These are phyloP conservation scores for Trichosporon faecale DNA, from an alignment of 1,284 basidiomycete genomes.

Conservation along the genomic window DNA sequence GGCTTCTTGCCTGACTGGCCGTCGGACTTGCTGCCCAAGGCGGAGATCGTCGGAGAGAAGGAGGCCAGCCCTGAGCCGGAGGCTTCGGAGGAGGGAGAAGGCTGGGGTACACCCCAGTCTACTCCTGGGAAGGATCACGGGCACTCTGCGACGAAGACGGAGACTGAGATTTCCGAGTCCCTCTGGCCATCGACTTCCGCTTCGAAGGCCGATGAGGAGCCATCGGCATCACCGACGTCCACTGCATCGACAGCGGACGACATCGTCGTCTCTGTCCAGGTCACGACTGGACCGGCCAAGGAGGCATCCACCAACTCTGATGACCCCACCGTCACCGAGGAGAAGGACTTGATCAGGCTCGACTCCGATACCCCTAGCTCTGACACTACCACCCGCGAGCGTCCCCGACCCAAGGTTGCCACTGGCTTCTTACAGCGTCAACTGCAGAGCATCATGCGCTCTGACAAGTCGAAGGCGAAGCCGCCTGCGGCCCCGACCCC, in stretches of 20 bases:
- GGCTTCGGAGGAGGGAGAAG: not conserved
- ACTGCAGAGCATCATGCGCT: slow-evolving; percentile 15
- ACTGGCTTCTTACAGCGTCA: slow-evolving; percentile 15
- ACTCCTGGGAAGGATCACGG: not conserved
- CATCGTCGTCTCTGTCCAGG: not conserved
- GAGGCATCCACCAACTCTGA: not conserved
- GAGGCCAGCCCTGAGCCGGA: not conserved
- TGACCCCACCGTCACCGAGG: not conserved
- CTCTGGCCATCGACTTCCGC: not conserved
- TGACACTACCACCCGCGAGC: not conserved
- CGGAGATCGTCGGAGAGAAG: not conserved
- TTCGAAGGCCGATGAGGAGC: not conserved
- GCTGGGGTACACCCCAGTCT: not conserved
- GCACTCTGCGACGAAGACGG: not conserved
- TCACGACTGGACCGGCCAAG: not conserved
- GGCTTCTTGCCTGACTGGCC: not conserved
- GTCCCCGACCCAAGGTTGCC: not conserved
- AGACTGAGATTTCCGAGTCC: not conserved
- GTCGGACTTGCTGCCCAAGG: not conserved
- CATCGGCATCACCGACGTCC: not conserved
- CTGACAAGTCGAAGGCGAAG: slow-evolving; percentile 6
- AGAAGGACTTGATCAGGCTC: not conserved
- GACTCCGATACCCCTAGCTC: not conserved
- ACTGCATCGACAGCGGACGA: not conserved
- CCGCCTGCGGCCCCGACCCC: not conserved